Percentiles rank a stretch among this genome's conserved stretches.
These are phyloP conservation scores for Rhizopus arrhizus DNA, from an alignment of 371 early-diverging fungal genomes.

Conservation along the genomic window DNA sequence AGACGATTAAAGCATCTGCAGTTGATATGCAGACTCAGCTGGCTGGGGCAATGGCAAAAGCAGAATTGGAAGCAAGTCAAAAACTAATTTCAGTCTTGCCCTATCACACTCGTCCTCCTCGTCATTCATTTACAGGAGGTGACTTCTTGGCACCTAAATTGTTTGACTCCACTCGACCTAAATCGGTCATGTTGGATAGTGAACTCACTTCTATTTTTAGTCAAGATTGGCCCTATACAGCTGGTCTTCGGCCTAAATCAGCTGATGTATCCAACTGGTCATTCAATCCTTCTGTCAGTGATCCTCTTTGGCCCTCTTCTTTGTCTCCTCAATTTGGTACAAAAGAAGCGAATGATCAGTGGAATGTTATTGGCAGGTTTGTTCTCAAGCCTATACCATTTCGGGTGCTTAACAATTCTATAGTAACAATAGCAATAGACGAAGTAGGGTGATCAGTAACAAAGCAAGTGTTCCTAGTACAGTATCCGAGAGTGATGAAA, in stretches of 20 bases:
- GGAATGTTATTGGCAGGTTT: no score
- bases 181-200: slow-evolving; percentile 53
- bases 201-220: slow-evolving; percentile 51
- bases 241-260: slow-evolving; percentile 55
- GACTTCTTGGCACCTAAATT: slow-evolving; percentile 19
- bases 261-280: slow-evolving; percentile 70
- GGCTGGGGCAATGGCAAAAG: slow-evolving; percentile 64
- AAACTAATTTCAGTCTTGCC: slow-evolving; percentile 55
- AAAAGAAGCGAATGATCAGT: background rate
- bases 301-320: slow-evolving; percentile 1
- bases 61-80: slow-evolving; percentile 65
- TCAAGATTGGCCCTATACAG: slow-evolving; percentile 31
- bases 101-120: slow-evolving; percentile 56
- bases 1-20: slow-evolving; percentile 4
- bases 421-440: slow-evolving; percentile 25
- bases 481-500: slow-evolving; percentile 59
- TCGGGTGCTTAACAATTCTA: no score
- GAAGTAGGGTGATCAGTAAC: slow-evolving; percentile 32
- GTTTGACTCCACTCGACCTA: slow-evolving; percentile 33
- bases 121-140: slow-evolving; percentile 69
- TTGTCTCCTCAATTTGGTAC: background rate
- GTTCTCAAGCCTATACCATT: no score
- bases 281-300: slow-evolving; percentile 19
- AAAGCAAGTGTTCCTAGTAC: slow-evolving; percentile 55
- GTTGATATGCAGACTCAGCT: slow-evolving; percentile 59